These are phyloP conservation scores for Hypoxylon rubiginosum DNA, from an alignment of 2,329 filamentous ascomycete genomes.

Conservation along the genomic window DNA sequence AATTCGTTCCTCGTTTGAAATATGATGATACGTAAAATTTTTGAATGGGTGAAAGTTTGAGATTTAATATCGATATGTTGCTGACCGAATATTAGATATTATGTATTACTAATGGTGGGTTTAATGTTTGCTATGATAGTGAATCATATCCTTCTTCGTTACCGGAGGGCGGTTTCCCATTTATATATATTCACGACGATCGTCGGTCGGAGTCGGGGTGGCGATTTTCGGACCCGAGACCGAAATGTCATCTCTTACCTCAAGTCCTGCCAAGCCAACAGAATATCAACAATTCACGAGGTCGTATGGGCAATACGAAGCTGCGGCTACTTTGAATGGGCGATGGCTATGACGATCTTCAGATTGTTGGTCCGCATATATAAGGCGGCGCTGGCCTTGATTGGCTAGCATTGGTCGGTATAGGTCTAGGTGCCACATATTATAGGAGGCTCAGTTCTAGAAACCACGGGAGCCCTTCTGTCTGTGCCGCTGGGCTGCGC, in stretches of 20 bases:
- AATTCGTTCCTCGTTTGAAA: conserved; percentile 4
- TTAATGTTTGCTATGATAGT: not conserved
- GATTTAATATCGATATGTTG: not conserved
- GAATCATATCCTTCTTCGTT: conserved; percentile 5
- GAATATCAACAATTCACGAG: conserved; percentile 19
- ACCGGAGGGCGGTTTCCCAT: not conserved
- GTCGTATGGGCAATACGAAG: conserved; percentile 23
- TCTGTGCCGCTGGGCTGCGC: conserved; percentile 17
- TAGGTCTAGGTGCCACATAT: not conserved
- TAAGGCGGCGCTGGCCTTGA: not conserved
- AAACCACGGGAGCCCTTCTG: conserved; percentile 27
- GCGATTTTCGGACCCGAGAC: not conserved
- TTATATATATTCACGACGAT: conserved; percentile 19
- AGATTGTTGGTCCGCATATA: conserved; percentile 18
- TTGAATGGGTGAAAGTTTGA: not conserved
- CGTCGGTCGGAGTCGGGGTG: conserved; percentile 2
- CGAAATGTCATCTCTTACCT: not conserved
- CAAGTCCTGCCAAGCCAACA: not conserved
- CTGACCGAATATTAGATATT: not conserved
- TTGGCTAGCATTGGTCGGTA: conserved; percentile 13
- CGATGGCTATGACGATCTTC: conserved; percentile 13
- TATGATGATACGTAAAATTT: not conserved
- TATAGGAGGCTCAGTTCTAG: conserved; percentile 19
- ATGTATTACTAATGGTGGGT: not conserved
- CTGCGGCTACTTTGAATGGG: conserved; percentile 9